Base-by-base conservation (phyloP, 2,329 filamentous ascomycete species). In the Botrytis medusae region DNA sequence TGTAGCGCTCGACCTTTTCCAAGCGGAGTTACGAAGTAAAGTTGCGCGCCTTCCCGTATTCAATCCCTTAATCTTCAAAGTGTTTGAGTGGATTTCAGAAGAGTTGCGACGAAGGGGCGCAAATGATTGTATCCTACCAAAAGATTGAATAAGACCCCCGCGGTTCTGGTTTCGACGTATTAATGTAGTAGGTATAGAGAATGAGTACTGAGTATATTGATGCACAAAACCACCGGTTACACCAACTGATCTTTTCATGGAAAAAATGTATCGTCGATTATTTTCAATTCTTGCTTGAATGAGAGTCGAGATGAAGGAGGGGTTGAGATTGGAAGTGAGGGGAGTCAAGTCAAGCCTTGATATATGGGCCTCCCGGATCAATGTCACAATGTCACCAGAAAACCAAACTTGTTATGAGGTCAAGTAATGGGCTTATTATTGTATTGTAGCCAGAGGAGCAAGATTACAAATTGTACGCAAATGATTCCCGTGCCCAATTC, bases 231-330 rank as follows among this genome's bases (percentile, higher is more conserved):
- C 51, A 40, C 34, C n/a, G 25, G 34, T 18, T 29, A 46, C n/a
- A 59, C n/a, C 61, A 25, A 59, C n/a, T 65, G 70, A 32, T 14
- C 8, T 67, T 65, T 72, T 67, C 70, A 72, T 72, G 70, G 61
- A 67, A 65, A 57, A 40, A 34, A 40, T 51, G 37, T 69, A 6
- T 22, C 2, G 34, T 14, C n/a, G 42, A 51, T n/a, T 22, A 29
- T 37, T 68, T 25, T 44, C 37, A n/a, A 37, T n/a, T n/a, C 46
- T 34, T 37, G 37, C 46, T 25, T 37, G 37, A 42, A 18, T 40
- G n/a, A 44, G 29, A 29, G 51, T 59, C 67, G 59, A 34, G 29
- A 29, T 8, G 46, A 59, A 22, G 51, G 51, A 70, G 57, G 67
- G 57, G 68, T 34, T 37, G 42, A 62, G 51, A 29, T 29, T 18